Evolutionary conservation across 805 yeast species (phyloP).

Genomic region (Cyberlindnera meyerae): DNA sequence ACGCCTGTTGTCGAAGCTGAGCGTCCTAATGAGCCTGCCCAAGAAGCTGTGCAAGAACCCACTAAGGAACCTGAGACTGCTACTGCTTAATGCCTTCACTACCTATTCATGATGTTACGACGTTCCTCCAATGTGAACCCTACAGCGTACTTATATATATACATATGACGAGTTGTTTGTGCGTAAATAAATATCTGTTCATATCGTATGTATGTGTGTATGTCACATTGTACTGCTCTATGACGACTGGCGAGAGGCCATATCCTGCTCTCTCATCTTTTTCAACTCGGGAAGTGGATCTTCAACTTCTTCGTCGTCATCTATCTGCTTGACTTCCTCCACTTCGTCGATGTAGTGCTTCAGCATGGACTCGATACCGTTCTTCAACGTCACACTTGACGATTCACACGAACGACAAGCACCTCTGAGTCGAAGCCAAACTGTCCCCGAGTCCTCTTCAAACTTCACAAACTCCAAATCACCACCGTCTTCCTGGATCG

Average conservation of each 20-base stretch:
- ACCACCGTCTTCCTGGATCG: conserved; percentile 73
- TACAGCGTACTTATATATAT: too few relatives aligned
- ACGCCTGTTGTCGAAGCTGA: too few relatives aligned
- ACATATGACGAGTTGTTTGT: background rate
- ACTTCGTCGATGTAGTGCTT: conserved; percentile 69
- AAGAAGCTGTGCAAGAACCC: too few relatives aligned
- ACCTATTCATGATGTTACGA: background rate
- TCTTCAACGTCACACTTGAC: conserved; percentile 58
- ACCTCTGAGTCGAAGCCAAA: conserved; percentile 54
- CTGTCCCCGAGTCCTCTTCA: conserved; percentile 55
- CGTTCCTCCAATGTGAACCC: too few relatives aligned
- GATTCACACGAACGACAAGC: conserved; percentile 73
- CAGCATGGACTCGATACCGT: conserved; percentile 68
- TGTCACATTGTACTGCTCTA: too few relatives aligned
- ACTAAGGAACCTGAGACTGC: conserved; percentile 1
- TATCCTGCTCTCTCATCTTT: conserved; percentile 13
- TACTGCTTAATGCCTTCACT: background rate
- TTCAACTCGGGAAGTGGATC: conserved; percentile 15
- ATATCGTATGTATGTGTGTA: background rate
- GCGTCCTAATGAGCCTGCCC: too few relatives aligned
- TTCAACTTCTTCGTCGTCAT: conserved; percentile 32
- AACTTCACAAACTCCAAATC: conserved; percentile 64
- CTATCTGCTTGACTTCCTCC: conserved; percentile 47
- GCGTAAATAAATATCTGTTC: conserved; percentile 5
- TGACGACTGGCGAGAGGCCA: conserved; percentile 6